Evolutionary conservation across 2,329 filamentous ascomycete genomes (phyloP).

Genomic region (Aspergillus costaricaensis): DNA sequence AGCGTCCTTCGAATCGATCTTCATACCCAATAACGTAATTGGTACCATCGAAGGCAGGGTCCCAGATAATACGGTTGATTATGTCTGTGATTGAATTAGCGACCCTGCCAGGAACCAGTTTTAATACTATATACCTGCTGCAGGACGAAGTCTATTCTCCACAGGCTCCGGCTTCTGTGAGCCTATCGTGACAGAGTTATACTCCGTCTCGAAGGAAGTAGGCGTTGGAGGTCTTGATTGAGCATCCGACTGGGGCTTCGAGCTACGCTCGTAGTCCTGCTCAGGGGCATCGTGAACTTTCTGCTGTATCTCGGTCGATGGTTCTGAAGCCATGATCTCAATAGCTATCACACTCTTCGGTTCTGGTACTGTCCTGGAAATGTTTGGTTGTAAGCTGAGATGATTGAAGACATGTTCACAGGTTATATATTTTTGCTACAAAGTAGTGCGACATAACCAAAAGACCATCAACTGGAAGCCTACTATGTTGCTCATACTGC

Average conservation of each 20-base stretch:
- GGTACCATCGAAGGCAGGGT: slow-evolving; percentile 45
- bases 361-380: background rate
- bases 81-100: slow-evolving; percentile 25
- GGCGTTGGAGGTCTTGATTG: background rate
- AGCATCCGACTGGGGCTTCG: background rate
- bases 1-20: slow-evolving; percentile 54
- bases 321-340: background rate
- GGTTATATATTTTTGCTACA: background rate
- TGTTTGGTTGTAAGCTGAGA: background rate
- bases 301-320: background rate
- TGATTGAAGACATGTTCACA: background rate
- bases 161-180: slow-evolving; percentile 1
- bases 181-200: background rate
- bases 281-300: background rate
- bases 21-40: slow-evolving; percentile 57
- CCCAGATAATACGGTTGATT: slow-evolving; percentile 54
- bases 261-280: background rate
- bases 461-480: too few species aligned
- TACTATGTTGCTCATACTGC: too few species aligned
- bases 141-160: slow-evolving; percentile 21
- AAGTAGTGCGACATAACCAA: too few species aligned
- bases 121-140: slow-evolving; percentile 13
- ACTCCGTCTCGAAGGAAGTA: background rate
- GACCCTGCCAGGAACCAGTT: slow-evolving; percentile 19
- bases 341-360: background rate